A percentile compares a stretch with the other conserved stretches of the same genome.
phyloP scores from a whole-genome alignment of 148 eudicot genomes.

The Arbutus unedo region DNA sequence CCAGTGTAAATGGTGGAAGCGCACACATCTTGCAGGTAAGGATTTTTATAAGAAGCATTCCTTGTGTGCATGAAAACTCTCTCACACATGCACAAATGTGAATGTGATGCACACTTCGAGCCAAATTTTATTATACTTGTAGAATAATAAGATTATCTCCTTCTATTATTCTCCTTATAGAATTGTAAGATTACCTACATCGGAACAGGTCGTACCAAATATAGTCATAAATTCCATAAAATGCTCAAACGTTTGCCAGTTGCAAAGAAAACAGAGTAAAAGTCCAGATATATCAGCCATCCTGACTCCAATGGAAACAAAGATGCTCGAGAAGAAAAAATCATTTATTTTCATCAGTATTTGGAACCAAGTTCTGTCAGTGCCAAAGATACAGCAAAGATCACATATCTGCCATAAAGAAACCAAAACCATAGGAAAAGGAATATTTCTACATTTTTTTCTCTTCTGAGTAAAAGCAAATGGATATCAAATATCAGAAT shows the following conservation, averaged over 20 bases:
- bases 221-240: not conserved
- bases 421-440: not conserved
- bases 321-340: not conserved
- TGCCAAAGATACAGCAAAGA: not conserved
- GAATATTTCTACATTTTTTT: not conserved
- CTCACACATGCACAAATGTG: not conserved
- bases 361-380: not conserved
- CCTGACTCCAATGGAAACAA: not conserved
- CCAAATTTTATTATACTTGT: not conserved
- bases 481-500: not conserved
- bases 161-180: no score
- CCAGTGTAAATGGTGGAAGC: slow-evolving; percentile 56
- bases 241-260: not conserved
- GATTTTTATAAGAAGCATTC: slow-evolving; percentile 15
- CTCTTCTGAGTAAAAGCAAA: not conserved
- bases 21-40: slow-evolving; percentile 51
- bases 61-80: not conserved
- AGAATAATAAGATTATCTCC: not conserved
- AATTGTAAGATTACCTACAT: not conserved
- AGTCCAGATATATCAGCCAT: not conserved
- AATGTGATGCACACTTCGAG: not conserved
- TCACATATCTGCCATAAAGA: not conserved
- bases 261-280: not conserved
- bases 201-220: not conserved
- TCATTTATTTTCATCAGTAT: not conserved